phyloP scores from a whole-genome alignment of 306 rosid species.

The Heteromeles arbutifolia region DNA sequence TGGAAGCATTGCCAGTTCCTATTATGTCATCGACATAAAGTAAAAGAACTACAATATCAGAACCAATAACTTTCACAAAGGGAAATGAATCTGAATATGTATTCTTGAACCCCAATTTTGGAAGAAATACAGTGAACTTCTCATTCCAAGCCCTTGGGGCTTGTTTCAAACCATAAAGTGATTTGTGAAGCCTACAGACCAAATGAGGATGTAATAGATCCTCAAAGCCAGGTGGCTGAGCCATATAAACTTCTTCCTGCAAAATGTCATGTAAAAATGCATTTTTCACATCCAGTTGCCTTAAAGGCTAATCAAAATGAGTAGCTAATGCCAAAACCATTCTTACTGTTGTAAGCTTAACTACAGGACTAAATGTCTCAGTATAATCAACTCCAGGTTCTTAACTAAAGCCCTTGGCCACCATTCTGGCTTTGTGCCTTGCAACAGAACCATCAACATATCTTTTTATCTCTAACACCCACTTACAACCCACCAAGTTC shows the following conservation, averaged over 20 bases:
- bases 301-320: too few relatives aligned
- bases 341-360: background rate
- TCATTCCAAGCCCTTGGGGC: background rate
- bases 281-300: background rate
- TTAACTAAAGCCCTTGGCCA: background rate
- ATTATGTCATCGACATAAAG: too few relatives aligned
- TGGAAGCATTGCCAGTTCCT: too few relatives aligned
- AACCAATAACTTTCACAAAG: too few relatives aligned
- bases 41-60: too few relatives aligned
- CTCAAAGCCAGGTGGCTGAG: background rate
- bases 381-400: background rate
- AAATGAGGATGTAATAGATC: too few relatives aligned
- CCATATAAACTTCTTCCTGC: background rate
- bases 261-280: background rate
- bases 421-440: background rate
- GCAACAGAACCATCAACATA: background rate
- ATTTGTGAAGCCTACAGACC: background rate
- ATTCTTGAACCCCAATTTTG: background rate
- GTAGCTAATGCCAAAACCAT: background rate
- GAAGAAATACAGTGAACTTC: background rate
- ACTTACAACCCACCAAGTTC: background rate
- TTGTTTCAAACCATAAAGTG: background rate
- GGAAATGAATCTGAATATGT: background rate
- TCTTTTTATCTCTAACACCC: background rate
- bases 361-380: background rate